These are phyloP conservation scores for Xylariaceae sp. DNA, from an alignment of 2,329 filamentous ascomycete species.

Conservation along the genomic window DNA sequence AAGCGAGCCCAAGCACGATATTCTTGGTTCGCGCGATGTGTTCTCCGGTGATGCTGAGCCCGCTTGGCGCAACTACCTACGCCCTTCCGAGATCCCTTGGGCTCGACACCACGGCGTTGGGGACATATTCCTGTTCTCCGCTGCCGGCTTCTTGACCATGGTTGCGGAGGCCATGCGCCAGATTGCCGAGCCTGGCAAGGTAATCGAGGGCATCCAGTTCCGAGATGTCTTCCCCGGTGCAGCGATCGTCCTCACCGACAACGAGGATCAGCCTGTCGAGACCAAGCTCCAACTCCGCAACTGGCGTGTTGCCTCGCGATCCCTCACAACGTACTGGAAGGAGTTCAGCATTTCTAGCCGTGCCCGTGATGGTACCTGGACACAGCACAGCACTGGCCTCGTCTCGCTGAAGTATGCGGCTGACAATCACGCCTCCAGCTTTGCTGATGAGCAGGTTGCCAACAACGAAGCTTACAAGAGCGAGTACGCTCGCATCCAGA, in stretches of 20 bases:
- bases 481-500: slow-evolving; percentile 34
- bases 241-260: slow-evolving; percentile 36
- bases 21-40: slow-evolving; percentile 45
- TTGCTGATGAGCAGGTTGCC: slow-evolving; percentile 34
- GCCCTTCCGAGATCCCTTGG: slow-evolving; percentile 50
- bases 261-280: slow-evolving; percentile 36
- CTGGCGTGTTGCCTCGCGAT: slow-evolving; percentile 39
- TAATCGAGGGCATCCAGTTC: slow-evolving; percentile 40
- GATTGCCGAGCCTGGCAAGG: slow-evolving; percentile 35
- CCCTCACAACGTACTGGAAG: slow-evolving; percentile 40
- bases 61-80: slow-evolving; percentile 46
- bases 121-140: slow-evolving; percentile 56
- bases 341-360: slow-evolving; percentile 39
- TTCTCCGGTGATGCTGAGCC: slow-evolving; percentile 43
- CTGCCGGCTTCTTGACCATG: slow-evolving; percentile 47
- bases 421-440: slow-evolving; percentile 33
- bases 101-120: slow-evolving; percentile 57
- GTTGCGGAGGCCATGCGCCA: slow-evolving; percentile 45
- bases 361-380: slow-evolving; percentile 37
- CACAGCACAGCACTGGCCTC: slow-evolving; percentile 40
- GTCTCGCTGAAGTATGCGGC: slow-evolving; percentile 37
- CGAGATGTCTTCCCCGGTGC: slow-evolving; percentile 41
- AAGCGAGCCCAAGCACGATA: slow-evolving; percentile 46
- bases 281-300: slow-evolving; percentile 40
- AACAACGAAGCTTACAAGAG: slow-evolving; percentile 34